phyloP scores from a whole-genome alignment of 2,329 filamentous ascomycete species.

The Ophiostoma novo-ulmi region DNA sequence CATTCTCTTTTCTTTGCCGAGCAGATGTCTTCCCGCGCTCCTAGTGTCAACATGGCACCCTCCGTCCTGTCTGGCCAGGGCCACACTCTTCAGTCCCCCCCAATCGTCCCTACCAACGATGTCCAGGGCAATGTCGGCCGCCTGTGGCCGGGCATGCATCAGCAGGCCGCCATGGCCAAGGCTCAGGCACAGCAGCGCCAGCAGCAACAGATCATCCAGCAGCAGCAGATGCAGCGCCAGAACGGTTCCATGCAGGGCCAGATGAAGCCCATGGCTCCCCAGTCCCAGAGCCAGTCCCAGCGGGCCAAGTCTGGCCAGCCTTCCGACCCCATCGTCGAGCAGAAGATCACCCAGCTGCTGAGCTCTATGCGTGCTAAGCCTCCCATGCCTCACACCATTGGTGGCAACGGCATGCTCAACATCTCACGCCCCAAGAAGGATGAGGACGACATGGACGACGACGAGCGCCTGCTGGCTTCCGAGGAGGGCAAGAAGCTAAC shows the following conservation, averaged over 20 bases:
- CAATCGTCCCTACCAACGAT: conserved; percentile 34
- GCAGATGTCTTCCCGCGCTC: conserved; percentile 37
- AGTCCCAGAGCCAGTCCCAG: conserved; percentile 40
- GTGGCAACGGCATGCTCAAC: conserved; percentile 53
- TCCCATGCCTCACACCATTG: conserved; percentile 48
- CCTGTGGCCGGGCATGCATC: conserved; percentile 90
- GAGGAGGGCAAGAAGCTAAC: conserved; percentile 99
- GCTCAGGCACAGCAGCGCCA: conserved; percentile 65
- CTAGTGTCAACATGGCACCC: conserved; percentile 13
- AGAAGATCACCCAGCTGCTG: conserved; percentile 88
- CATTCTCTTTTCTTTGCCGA: conserved; percentile 58
- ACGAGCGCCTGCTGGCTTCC: conserved; percentile 86
- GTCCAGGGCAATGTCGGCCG: conserved; percentile 58
- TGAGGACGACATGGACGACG: conserved; percentile 98
- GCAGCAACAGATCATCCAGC: conserved; percentile 57
- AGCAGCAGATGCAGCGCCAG: conserved; percentile 46
- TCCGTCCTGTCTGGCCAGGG: conserved; percentile 64
- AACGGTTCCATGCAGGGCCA: conserved; percentile 36
- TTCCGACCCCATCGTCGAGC: conserved; percentile 70
- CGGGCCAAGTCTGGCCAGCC: conserved; percentile 49
- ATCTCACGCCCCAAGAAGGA: conserved; percentile 75
- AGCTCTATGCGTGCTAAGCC: conserved; percentile 84
- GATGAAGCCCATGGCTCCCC: conserved; percentile 41
- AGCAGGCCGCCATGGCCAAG: conserved; percentile 75
- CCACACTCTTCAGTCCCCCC: conserved; percentile 41